Base-by-base conservation (phyloP, 2,329 filamentous ascomycete genomes). In the Rugonectria rugulosa region DNA sequence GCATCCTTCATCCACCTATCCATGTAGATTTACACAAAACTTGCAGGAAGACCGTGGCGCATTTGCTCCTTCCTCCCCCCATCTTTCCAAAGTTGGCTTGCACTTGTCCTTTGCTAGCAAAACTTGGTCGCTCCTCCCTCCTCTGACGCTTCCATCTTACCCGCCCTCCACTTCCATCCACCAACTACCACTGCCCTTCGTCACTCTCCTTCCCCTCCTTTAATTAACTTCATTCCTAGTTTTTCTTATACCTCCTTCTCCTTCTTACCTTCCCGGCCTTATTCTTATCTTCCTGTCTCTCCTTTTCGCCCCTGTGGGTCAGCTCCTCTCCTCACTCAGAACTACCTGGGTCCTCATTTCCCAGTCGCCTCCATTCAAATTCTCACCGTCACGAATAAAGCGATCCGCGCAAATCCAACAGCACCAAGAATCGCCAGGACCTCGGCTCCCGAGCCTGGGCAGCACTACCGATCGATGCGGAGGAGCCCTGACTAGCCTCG, bases 361-460 rank as follows among this genome's bases (percentile, higher is more conserved):
- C 31, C 20, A 34, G 41, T 34, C 40, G 27, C 32, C 45, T 15
- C 23, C 23, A 14, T 20, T 17, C 46, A 37, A 44, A 41, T 15
- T 21, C 19, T 38, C 23, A 31, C 29, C 53, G 26, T 23, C 19
- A 44, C 44, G 43, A 47, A n/a, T 44, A 53, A 43, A 43, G 46
- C 46, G 38, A 29, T 5, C 46, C 26, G 29, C 26, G 24, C 32
- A 32, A 50, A 60, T 36, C 23, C 52, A 53, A 26, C 26, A n/a
- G 23, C 20, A 56, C 8, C 34, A 12, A 45, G 27, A 45, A 45
- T 37, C 19, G 29, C 10, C 47, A 43, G 38, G n/a, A 27, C 48
- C 45, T 58, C 62, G 58, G 60, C 60, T 64, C 62, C 60, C 60
- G 60, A 62, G 60, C 62, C 64, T 65, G 63, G 60, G 64, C 64